phyloP scores from a whole-genome alignment of 1,284 basidiomycete genomes.

The Apiotrichum gamsii region DNA sequence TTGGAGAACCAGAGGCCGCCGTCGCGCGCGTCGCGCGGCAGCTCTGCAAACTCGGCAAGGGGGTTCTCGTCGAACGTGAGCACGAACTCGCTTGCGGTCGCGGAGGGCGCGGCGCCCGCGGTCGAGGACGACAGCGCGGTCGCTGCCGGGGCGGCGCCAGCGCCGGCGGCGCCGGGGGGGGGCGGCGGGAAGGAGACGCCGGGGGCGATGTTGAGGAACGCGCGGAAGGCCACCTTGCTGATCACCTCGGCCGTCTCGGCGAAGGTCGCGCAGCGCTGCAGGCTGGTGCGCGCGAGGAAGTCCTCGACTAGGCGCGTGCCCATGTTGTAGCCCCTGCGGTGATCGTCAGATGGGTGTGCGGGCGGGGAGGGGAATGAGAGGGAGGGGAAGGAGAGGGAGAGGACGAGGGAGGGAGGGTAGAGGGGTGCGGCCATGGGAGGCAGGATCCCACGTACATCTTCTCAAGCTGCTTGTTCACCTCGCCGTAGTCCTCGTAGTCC shows the following conservation, averaged over 20 bases:
- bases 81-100: slow-evolving; percentile 56
- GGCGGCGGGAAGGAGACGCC: slow-evolving; percentile 61
- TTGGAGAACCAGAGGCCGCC: slow-evolving; percentile 96
- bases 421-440: too few species aligned
- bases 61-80: slow-evolving; percentile 94
- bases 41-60: slow-evolving; percentile 91
- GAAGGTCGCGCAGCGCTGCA: slow-evolving; percentile 84
- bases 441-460: too few species aligned
- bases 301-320: slow-evolving; percentile 95
- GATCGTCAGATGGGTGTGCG: not conserved
- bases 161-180: slow-evolving; percentile 49
- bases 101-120: slow-evolving; percentile 6
- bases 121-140: too few species aligned
- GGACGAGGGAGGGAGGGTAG: not conserved
- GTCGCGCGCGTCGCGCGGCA: slow-evolving; percentile 81
- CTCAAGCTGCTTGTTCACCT: slow-evolving; percentile 62
- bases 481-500: slow-evolving; percentile 95
- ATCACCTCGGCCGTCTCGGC: slow-evolving; percentile 89
- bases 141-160: slow-evolving; percentile 13
- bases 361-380: not conserved
- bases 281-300: slow-evolving; percentile 81
- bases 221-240: slow-evolving; percentile 97
- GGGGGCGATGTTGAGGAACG: slow-evolving; percentile 91
- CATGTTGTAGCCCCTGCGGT: slow-evolving; percentile 93
- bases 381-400: not conserved